Evolutionary conservation across 495 filamentous ascomycete genomes (phyloP), one percentile per base, ranked within the genome.

Genomic region (Talaromyces trachyspermus): DNA sequence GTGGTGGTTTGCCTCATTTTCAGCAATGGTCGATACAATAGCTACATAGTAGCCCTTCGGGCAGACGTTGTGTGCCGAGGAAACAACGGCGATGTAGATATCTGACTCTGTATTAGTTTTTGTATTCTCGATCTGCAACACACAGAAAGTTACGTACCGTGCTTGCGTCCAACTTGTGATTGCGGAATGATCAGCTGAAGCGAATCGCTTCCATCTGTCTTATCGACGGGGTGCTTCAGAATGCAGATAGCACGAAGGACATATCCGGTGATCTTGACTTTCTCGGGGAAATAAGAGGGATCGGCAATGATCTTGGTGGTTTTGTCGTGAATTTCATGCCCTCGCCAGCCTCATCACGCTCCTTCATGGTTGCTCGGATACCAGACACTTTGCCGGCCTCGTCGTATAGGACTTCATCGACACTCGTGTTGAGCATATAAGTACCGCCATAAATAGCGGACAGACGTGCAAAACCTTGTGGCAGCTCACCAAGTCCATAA

Each of bases 41-140:
- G 92, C 94, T 55, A 99, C 89, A 72, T 95, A 97, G 78, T 96
- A 97, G 33, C 90, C 92, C 76, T 95, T 95, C 46, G 94, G 92
- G 72, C 94, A 97, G 56, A 97, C 94, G 61, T 95, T 97, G 75
- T 97, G 94, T 7, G 91, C 87, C 22, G 89, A 86, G 6, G 89
- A 95, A 53, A 99, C 90, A 60, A 92, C 81, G 39, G 94, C 91
- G 62, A 99, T 88, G 74, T 99, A 99, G 64, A 99, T 95, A 66
- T 99, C 89, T 92, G 54, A 1, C 33, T 7, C 1, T 12, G 52
- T 71, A 65, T 38, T 18, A 26, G 30, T 1, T 7, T 9, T 50
- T 32, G 17, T 40, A 30, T 12, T 12, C 27, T 22, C 29, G 14
- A 37, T 10, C 3, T 14, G 7, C 0, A 29, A 33, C 25, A 44